Base-by-base conservation (phyloP, 805 yeast species). In the Pichia heedii region DNA sequence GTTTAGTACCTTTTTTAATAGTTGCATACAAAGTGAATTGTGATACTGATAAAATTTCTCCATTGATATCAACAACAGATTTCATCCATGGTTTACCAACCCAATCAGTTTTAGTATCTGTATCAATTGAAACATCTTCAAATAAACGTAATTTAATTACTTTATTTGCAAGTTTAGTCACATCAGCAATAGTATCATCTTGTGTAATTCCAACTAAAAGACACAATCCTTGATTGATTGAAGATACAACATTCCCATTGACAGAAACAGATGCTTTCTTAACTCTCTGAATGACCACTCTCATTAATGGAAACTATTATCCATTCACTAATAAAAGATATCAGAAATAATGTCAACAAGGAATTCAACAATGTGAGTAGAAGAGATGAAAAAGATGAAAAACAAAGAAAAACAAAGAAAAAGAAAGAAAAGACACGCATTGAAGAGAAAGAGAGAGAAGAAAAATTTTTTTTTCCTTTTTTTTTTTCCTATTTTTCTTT, bases 21-120 rank as follows among this genome's bases (percentile, higher is more conserved):
- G 75, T 82, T 0, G 87, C 98, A 60, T 82, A 77, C 34, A 93
- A 68, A 0, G 98, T 93, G 65, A 93, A 93, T 58, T 93, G 98
- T 2, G 96, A 86, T 1, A 93, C 90, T 2, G 94, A 82, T 8
- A 93, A 63, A 4, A 93, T 79, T 54, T 83, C 82, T 13, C 87
- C 94, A 3, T 71, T 62, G 18, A 74, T 65, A 38, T 87, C 94
- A 16, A 68, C 73, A 1, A 81, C 71, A 30, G 77, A 72, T 53
- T 74, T 74, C 50, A 80, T 79, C 98, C 98, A 93, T 5, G 84
- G 82, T 47, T 71, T 74, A 0, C 78, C 81, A n/a, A 55, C 59
- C 70, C 73, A 77, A 22, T 74, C 71, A 1, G 73, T 81, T 15
- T 67, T 65, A 1, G 75, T 68, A 12, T 54, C 61, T 4, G 70